Evolutionary conservation across 768 basidiomycete species (phyloP).

Genomic region (Amylocystis lapponica): DNA sequence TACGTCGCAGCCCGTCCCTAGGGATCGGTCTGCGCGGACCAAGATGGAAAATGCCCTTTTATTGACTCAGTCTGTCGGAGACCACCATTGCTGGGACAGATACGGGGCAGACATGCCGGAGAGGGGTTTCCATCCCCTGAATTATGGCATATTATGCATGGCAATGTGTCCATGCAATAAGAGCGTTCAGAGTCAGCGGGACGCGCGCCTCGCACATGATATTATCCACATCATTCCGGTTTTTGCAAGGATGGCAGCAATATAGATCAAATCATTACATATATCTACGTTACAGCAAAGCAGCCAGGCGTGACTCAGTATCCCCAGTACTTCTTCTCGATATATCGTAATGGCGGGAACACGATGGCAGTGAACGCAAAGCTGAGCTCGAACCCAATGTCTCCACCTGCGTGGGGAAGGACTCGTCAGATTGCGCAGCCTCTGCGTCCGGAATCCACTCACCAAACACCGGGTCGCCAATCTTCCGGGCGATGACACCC

Average conservation of each 20-base stretch:
- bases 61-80: conserved; percentile 79
- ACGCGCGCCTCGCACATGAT: no score
- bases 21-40: conserved; percentile 35
- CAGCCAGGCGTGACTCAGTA: no score
- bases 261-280: no score
- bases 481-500: conserved; percentile 22
- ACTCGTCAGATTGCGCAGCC: neutral
- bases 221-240: no score
- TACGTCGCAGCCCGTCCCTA: conserved; percentile 5
- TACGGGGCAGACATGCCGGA: conserved; percentile 64
- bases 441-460: neutral
- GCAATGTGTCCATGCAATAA: neutral
- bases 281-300: no score
- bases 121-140: neutral
- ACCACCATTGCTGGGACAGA: conserved; percentile 80
- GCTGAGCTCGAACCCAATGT: conserved; percentile 34
- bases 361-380: conserved; percentile 25
- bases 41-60: conserved; percentile 55
- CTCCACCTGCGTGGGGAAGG: conserved; percentile 22
- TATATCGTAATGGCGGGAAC: conserved; percentile 11
- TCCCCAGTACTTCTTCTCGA: conserved; percentile 10
- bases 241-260: no score
- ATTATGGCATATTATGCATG: neutral
- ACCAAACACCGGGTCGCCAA: conserved; percentile 10
- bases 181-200: no score